Evolutionary conservation across 257 asterid species (phyloP).

Genomic region (Rauvolfia tetraphylla): DNA sequence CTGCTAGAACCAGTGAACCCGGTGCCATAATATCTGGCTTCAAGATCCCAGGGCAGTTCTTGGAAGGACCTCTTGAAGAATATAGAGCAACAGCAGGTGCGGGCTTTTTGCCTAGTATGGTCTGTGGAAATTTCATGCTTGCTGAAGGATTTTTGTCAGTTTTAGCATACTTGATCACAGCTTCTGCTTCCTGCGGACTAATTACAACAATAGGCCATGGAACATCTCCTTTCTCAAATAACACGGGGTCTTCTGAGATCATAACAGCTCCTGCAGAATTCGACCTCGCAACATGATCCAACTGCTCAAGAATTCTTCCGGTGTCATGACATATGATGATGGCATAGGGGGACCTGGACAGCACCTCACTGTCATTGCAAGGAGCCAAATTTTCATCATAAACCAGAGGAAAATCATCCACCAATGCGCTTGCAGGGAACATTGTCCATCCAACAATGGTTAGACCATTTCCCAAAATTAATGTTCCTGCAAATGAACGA

Average conservation of each 20-base stretch:
- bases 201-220: constrained; percentile 12
- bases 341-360: not conserved
- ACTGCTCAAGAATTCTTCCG: not conserved
- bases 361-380: not conserved
- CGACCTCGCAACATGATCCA: not conserved
- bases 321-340: not conserved
- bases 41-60: too few species aligned
- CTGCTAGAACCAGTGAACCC: too few species aligned
- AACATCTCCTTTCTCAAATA: not conserved
- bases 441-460: not conserved
- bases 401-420: not conserved
- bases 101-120: constrained; percentile 4
- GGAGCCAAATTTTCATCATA: not conserved
- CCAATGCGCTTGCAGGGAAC: not conserved
- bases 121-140: constrained; percentile 7
- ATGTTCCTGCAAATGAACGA: constrained; percentile 1
- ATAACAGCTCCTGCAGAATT: not conserved
- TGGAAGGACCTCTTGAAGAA: constrained; percentile 7
- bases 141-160: not conserved
- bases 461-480: not conserved
- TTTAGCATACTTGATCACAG: constrained; percentile 2
- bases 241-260: not conserved
- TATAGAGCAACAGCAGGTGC: constrained; percentile 13
- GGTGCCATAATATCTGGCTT: too few species aligned
- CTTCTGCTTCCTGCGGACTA: not conserved